Evolutionary conservation across 345 rosid species (phyloP), one percentile per base, ranked within the genome.

Genomic region (Brassica juncea): DNA sequence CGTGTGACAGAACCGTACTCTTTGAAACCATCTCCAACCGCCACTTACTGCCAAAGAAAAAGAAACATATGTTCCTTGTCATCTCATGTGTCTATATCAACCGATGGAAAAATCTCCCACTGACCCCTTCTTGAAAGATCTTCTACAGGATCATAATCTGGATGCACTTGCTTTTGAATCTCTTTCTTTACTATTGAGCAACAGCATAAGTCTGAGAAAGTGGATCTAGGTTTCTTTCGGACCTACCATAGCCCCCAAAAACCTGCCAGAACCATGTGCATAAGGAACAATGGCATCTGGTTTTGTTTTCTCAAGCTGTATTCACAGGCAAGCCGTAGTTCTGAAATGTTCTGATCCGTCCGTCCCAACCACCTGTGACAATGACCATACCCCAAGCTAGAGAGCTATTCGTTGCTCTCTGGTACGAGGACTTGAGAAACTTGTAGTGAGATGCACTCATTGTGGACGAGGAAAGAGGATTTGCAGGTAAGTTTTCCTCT

Each of bases 351-450:
- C 93, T 85, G 66, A 95, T 95, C 59, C 92, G 85, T 70, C 99
- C 99, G 72, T 95, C 99, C 89, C 88, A 88, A 14, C 99, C 96
- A 0, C 96, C 98, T 2, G 97, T 90, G 83, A 93, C 91, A 12
- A 95, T 88, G 66, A 95, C 99, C 66, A 95, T 86, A 72, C 94
- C 98, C 98, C 99, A 95, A 1, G 91, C 84, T 9, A 91, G 94
- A 80, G 91, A 91, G 84, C 80, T 81, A 28, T n/a, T 52, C 19
- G 86, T 65, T 12, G 91, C 78, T 81, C 86, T 91, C 86, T 88
- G 94, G 82, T 88, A 85, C n/a, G 97, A 91, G 54, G 86, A 80
- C 82, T 85, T 88, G 57, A 95, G 86, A 81, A 95, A 87, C 82
- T 88, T 93, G 88, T 71, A 86, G 54, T 88, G 92, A 52, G 91